Conservation (phyloP, 2,329 filamentous ascomycete genomes). For the Penicillium rolfsii region DNA sequence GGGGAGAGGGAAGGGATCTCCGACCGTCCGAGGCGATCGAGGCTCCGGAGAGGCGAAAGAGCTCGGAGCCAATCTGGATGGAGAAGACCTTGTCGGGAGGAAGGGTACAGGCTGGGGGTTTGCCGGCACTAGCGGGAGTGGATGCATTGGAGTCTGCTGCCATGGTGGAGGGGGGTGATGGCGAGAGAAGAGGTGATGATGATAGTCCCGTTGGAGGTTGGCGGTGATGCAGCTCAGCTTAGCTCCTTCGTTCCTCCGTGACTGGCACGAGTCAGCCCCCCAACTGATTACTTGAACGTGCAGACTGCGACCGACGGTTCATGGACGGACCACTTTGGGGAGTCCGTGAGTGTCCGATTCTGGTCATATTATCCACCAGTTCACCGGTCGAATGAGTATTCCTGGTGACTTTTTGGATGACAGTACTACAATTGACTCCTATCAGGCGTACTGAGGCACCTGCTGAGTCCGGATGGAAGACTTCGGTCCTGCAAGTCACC, state of each 20-base stretch:
- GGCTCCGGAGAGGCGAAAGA: constrained; percentile 71
- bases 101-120: constrained; percentile 34
- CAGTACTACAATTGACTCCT: neutral
- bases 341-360: neutral
- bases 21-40: constrained; percentile 73
- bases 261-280: too few relatives aligned
- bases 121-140: constrained; percentile 9
- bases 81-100: constrained; percentile 68
- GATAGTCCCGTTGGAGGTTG: neutral
- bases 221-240: neutral
- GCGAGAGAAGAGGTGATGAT: neutral
- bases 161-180: constrained; percentile 1
- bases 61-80: constrained; percentile 69
- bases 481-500: constrained; percentile 2
- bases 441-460: neutral
- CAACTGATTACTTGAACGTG: too few relatives aligned
- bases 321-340: neutral
- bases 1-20: neutral
- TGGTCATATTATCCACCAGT: neutral
- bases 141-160: constrained; percentile 5
- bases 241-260: too few relatives aligned
- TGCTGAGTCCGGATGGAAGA: neutral
- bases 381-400: neutral
- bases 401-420: neutral
- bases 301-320: neutral